Conservation (phyloP, 2,329 filamentous ascomycete species). For the Neoarthrinium moseri region DNA sequence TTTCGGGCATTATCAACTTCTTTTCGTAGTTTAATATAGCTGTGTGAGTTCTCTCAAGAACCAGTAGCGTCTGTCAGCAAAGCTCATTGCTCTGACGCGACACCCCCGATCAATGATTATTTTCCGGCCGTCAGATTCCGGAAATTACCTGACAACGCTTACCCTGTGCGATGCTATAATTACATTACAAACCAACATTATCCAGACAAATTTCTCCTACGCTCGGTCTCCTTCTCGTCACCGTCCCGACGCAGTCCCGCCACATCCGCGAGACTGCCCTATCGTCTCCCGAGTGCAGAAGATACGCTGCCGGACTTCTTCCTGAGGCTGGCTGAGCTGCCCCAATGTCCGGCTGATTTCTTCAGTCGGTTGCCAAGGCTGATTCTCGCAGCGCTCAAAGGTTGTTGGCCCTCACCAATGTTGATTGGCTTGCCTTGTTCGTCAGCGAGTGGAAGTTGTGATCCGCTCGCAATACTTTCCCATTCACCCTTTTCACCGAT, state of each 20-base stretch:
- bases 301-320: conserved; percentile 23
- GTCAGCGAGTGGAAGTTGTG: conserved; percentile 23
- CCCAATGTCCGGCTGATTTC: conserved; percentile 46
- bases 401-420: conserved; percentile 23
- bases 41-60: too few relatives aligned
- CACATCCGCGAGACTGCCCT: conserved; percentile 2
- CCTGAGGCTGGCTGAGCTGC: conserved; percentile 40
- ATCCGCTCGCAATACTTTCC: conserved; percentile 31
- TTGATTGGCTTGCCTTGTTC: conserved; percentile 26
- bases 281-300: conserved; percentile 5
- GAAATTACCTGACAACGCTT: too few relatives aligned
- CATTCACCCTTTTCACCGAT: conserved; percentile 26
- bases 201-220: neutral
- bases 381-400: conserved; percentile 41
- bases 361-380: conserved; percentile 50
- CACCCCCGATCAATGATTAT: too few relatives aligned
- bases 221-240: neutral
- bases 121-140: too few relatives aligned
- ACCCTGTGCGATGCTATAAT: neutral
- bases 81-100: too few relatives aligned
- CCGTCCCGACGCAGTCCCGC: neutral
- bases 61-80: too few relatives aligned
- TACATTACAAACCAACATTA: neutral
- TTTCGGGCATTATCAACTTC: too few relatives aligned
- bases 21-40: too few relatives aligned